Evolutionary conservation across 306 rosid species (phyloP).

Genomic region (Malus domestica): ASM211411v1 NC_041800.1:20030733-20031232

Average conservation of each 20-base stretch:
- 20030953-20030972: neutral
- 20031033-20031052: neutral
- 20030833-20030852: constrained; percentile 54
- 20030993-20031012: neutral
- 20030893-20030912: constrained; percentile 7
- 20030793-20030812: constrained; percentile 57
- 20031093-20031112: constrained; percentile 9
- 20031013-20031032: neutral
- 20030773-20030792: constrained; percentile 55
- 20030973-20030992: neutral
- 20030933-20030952: neutral
- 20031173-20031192: constrained; percentile 61
- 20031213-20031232: constrained; percentile 61
- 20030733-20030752: constrained; percentile 91
- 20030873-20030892: constrained; percentile 82
- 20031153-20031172: constrained; percentile 55
- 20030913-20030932: neutral
- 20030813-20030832: constrained; percentile 38
- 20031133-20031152: constrained; percentile 80
- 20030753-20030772: constrained; percentile 64
- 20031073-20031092: neutral
- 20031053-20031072: neutral
- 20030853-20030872: constrained; percentile 80
- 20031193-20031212: constrained; percentile 62
- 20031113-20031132: constrained; percentile 13